phyloP scores from a whole-genome alignment of 371 early-diverging fungal species.

The Haplosporangium sp. region DNA sequence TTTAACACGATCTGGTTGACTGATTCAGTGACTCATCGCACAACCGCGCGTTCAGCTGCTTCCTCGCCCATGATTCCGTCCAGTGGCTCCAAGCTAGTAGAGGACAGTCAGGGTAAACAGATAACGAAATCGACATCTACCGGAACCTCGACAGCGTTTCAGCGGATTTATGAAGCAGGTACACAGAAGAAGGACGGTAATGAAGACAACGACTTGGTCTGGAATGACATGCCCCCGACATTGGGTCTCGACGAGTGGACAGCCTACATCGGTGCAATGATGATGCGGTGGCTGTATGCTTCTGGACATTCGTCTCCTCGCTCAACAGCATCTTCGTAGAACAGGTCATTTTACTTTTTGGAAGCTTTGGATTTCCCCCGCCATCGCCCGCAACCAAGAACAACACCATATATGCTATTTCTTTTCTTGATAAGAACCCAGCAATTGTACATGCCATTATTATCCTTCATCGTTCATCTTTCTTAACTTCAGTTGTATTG shows the following conservation, averaged over 20 bases:
- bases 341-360: too few species aligned
- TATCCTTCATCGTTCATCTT: too few species aligned
- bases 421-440: too few species aligned
- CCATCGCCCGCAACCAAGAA: too few species aligned
- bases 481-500: too few species aligned
- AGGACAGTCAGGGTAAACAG: not conserved
- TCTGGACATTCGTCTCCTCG: conserved; percentile 42
- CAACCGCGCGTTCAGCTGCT: conserved; percentile 20
- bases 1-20: conserved; percentile 30
- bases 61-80: not conserved
- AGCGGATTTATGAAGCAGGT: not conserved
- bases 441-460: too few species aligned
- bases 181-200: not conserved
- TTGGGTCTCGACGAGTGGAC: conserved; percentile 52
- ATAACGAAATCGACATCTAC: not conserved
- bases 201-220: conserved; percentile 32
- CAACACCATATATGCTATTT: too few species aligned
- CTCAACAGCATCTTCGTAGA: conserved; percentile 1
- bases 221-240: conserved; percentile 53
- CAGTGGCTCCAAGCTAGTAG: not conserved
- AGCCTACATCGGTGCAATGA: conserved; percentile 46
- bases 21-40: conserved; percentile 19
- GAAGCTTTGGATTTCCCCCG: too few species aligned
- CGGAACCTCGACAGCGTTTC: not conserved
- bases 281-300: conserved; percentile 52